Base-by-base conservation (phyloP, 371 early-diverging fungal species). In the Mortierella sp. region DNA sequence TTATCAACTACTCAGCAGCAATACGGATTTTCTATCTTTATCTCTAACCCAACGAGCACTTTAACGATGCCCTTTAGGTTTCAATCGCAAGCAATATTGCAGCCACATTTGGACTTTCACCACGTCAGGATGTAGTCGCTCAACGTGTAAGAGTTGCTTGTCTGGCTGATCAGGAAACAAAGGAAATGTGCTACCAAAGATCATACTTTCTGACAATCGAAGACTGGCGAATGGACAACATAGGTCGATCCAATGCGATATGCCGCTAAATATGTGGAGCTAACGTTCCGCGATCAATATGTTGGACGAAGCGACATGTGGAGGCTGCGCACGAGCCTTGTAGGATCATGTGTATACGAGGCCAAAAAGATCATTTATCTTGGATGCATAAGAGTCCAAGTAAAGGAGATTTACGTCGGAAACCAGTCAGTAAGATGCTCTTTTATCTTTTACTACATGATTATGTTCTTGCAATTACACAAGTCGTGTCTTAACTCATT, bases 291-390 rank as follows among this genome's bases (percentile, higher is more conserved):
- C 28, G 96, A 97, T 68, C 98, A 98, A 71, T 97, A 97, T 79
- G 86, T 97, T 4, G 94, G 96, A 15, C 86, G 97, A 64, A 90
- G 92, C 80, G 98, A 97, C 80, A 97, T 98, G 97, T 97, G 96
- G 95, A 81, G 95, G 50, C 76, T 98, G 25, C 92, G 95, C 72
- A 88, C 90, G 57, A 85, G 85, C 52, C 80, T 98, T 21, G 83
- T 84, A 12, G 89, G 89, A 15, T 88, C 88, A 0, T 89, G 91
- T 43, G 91, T 97, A 7, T 93, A 96, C 82, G 83, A 86, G 14
- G 93, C 94, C 30, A 93, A 96, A 75, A 90, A 91, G 68, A 84
- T 96, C 26, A 44, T 88, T 1, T 91, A 86, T 81, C 83, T 88
- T 19, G 89, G 92, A 48, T 82, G 93, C 21, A 91, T 98, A n/a